Evolutionary conservation across 75 land plant species (phyloP), one percentile per base, ranked within the genome.

Genomic region (Picea sitchensis): DNA sequence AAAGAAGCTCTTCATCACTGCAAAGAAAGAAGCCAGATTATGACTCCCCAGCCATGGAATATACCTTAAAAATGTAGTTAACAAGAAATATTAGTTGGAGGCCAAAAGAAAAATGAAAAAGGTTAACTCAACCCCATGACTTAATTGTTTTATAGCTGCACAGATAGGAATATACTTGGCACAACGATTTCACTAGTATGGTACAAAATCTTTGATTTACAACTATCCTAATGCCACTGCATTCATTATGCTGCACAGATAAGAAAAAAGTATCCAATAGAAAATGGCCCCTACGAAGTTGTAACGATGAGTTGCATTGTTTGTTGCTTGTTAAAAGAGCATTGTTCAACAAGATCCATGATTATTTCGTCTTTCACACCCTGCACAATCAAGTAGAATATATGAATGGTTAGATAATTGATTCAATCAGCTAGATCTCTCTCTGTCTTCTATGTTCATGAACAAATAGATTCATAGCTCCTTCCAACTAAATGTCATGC

Each of bases 281-380:
- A 41, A 38, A 67, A 36, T 3, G 34, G 32, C 47, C 15, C 82
- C 56, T 87, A 88, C 89, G 89, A 86, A 32, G 89, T 86, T 32
- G 62, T 76, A 61, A 83, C 77, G 11, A 86, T 85, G 57, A 88
- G 89, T 76, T 82, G 88, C 89, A 85, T 86, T 4, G 87, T 82
- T 21, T 82, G 89, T n/a, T 80, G 90, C 82, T 88, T 82, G 54
- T 75, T 79, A 41, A 83, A 64, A 15, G 85, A 84, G 78, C 89
- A 86, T 73, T 88, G 89, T 44, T 88, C 89, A 38, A 88, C 89
- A 38, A 88, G 84, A 65, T 88, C 89, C 85, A 88, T 81, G 7
- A 88, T 88, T 59, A 88, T 67, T 75, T 88, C 89, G 23, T 86
- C 89, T 65, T 75, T 83, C 3, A 86, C 82, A 77, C 89, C 84